phyloP scores from a whole-genome alignment of 805 yeast species.

The Metschnikowia picachoensis region DNA sequence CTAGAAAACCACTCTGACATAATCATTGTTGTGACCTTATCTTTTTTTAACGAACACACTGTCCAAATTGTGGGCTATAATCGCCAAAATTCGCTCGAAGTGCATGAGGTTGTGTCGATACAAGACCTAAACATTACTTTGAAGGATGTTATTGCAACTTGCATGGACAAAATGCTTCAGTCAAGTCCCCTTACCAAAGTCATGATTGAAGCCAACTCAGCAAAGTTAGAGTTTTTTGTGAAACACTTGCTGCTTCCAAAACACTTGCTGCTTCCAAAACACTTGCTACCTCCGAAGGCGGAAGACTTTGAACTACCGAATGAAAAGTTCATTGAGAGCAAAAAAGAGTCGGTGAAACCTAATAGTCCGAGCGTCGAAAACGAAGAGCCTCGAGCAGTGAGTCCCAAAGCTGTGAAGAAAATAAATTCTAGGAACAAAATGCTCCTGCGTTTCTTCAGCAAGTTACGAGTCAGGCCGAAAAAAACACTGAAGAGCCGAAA shows the following conservation, averaged over 20 bases:
- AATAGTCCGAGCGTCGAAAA: no score
- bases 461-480: neutral
- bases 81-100: slow-evolving; percentile 13
- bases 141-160: slow-evolving; percentile 20
- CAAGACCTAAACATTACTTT: slow-evolving; percentile 21
- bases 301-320: no score
- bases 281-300: neutral
- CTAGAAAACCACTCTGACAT: slow-evolving; percentile 36
- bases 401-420: no score
- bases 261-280: neutral
- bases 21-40: slow-evolving; percentile 47
- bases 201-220: slow-evolving; percentile 3
- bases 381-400: no score
- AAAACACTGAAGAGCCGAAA: neutral
- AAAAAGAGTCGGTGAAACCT: no score
- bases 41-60: slow-evolving; percentile 31
- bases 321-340: no score
- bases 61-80: slow-evolving; percentile 12
- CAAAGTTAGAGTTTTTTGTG: slow-evolving; percentile 1
- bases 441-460: neutral
- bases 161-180: slow-evolving; percentile 22
- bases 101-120: slow-evolving; percentile 22
- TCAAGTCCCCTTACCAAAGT: slow-evolving; percentile 22
- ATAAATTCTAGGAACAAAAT: no score
- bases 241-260: neutral